Evolutionary conservation across 2,329 filamentous ascomycete genomes (phyloP), one percentile per base, ranked within the genome.

Genomic region (Penicillium oxalicum): DNA sequence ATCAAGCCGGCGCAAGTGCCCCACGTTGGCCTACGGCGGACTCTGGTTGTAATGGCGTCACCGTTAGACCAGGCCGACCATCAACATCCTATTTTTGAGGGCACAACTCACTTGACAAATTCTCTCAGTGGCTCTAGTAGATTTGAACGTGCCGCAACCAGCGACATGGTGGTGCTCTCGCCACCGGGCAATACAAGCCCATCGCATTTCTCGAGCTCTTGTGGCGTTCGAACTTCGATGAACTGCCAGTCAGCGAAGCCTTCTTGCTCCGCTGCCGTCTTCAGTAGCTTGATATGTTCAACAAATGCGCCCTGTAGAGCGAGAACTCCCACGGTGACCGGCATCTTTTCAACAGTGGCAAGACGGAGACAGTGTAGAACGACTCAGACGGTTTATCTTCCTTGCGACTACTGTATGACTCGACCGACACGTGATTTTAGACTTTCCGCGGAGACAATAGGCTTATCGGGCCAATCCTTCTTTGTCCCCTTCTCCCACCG

Each of bases 1-100:
- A 98, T 96, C 49, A 97, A 79, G 8, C 93, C 93, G 9, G 93
- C 93, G 68, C 93, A 98, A 18, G 93, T 97, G 48, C 93, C 93
- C 91, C 91, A 98, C 25, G 87, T 88, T 9, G 91, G 91, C 59
- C 87, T 90, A 57, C 86, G 82, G 45, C 82, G 74, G 36, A 87
- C 74, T 63, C 88, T 91, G 55, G 36, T 18, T 18, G 52, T 48
- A 56, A 51, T 54, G 55, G 53, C 51, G 26, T 50, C 33, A 36
- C 25, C 48, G 48, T 54, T 48, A 59, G 48, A 52, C 26, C 38
- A 27, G 44, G 50, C 34, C 35, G 36, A 40, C 9, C 2, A 12
- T 40, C 13, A 32, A 27, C 24, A 28, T 1, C 11, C 9, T 11
- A 13, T 13, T 12, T 25, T n/a, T 33, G 39, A 27, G 36, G 36